These are phyloP conservation scores for Starmerella roubikii DNA, from an alignment of 805 yeast genomes.

Conservation along the genomic window DNA sequence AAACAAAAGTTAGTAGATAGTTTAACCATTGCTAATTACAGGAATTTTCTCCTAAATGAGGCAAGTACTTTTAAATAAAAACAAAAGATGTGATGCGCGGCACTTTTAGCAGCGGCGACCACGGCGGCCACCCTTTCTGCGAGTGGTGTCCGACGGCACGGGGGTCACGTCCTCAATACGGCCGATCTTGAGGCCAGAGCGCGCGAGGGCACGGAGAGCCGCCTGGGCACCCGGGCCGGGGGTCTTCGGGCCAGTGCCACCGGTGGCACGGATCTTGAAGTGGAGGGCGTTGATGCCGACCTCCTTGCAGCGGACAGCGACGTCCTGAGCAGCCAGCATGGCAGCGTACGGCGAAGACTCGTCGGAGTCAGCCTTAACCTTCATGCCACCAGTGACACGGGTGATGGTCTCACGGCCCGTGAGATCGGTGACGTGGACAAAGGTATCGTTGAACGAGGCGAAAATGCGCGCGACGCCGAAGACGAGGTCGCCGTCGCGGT, in stretches of 20 bases:
- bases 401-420: constrained; percentile 99
- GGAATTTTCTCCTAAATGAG: constrained; percentile 9
- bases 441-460: constrained; percentile 99
- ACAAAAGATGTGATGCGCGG: constrained; percentile 10
- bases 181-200: constrained; percentile 99
- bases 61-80: constrained; percentile 15
- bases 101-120: constrained; percentile 93
- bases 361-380: constrained; percentile 99
- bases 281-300: constrained; percentile 99
- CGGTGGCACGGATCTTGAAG: constrained; percentile 99
- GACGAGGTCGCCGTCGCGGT: constrained; percentile 96
- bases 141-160: constrained; percentile 99
- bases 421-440: constrained; percentile 98
- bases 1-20: not conserved
- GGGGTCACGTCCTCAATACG: constrained; percentile 99
- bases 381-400: constrained; percentile 99
- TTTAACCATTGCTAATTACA: not conserved
- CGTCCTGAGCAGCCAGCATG: constrained; percentile 99
- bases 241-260: constrained; percentile 99
- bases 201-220: constrained; percentile 97
- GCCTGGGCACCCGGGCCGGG: constrained; percentile 99
- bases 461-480: constrained; percentile 99
- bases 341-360: constrained; percentile 99
- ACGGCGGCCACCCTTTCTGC: constrained; percentile 99
- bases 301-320: constrained; percentile 97